Conservation (phyloP, 2,329 filamentous ascomycete genomes). For the Endocalyx cinctus region DNA sequence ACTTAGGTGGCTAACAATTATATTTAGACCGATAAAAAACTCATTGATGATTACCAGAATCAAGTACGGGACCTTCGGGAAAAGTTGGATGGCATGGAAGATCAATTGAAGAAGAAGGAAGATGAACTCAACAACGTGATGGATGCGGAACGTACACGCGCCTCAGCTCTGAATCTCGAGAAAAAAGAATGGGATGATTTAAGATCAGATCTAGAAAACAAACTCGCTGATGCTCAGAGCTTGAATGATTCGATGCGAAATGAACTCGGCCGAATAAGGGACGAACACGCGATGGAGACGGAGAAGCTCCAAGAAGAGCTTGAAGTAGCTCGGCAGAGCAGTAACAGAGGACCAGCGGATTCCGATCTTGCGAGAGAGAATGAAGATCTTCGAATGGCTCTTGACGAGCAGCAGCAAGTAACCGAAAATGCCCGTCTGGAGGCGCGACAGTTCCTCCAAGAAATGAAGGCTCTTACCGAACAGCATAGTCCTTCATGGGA, state of each 20-base stretch:
- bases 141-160: conserved; percentile 52
- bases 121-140: conserved; percentile 59
- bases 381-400: conserved; percentile 57
- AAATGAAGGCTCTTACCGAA: conserved; percentile 84
- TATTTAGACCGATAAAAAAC: conserved; percentile 60
- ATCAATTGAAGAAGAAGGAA: conserved; percentile 64
- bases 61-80: conserved; percentile 72
- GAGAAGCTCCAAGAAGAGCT: conserved; percentile 61
- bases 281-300: conserved; percentile 61
- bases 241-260: conserved; percentile 75
- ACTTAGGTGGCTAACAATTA: conserved; percentile 11
- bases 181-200: conserved; percentile 68
- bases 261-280: conserved; percentile 70
- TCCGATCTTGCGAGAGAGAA: conserved; percentile 63
- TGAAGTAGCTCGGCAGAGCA: conserved; percentile 43
- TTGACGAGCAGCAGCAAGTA: conserved; percentile 71
- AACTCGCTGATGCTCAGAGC: conserved; percentile 67
- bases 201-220: conserved; percentile 64
- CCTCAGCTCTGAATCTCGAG: conserved; percentile 52
- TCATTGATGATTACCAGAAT: conserved; percentile 73
- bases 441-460: conserved; percentile 75
- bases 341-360: conserved; percentile 31
- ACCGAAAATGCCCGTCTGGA: conserved; percentile 84
- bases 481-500: conserved; percentile 76
- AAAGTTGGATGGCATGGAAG: conserved; percentile 69